phyloP scores from a whole-genome alignment of 352 stramenopile genomes.

The Globisporangium mamillatum region DNA sequence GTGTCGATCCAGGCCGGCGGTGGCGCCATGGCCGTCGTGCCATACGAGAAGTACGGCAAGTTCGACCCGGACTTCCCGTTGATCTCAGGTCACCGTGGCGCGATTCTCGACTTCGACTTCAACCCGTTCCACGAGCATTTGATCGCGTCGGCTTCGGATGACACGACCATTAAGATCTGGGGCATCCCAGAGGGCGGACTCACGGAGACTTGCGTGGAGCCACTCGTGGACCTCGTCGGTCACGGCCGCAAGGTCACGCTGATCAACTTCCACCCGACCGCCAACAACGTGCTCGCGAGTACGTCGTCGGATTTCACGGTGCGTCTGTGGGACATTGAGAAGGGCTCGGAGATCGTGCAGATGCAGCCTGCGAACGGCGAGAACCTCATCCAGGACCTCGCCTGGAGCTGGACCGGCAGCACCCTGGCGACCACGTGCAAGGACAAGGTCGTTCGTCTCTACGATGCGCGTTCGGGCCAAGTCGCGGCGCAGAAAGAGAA shows the following conservation, averaged over 20 bases:
- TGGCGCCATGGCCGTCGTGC: constrained; percentile 91
- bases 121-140: constrained; percentile 98
- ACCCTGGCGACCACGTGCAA: constrained; percentile 96
- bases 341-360: constrained; percentile 87
- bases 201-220: constrained; percentile 93
- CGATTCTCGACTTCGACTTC: constrained; percentile 99
- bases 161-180: constrained; percentile 98
- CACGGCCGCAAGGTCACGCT: constrained; percentile 97
- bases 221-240: constrained; percentile 94
- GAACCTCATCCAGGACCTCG: constrained; percentile 96
- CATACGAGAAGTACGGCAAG: constrained; percentile 93
- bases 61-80: constrained; percentile 93
- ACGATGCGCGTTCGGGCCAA: constrained; percentile 92
- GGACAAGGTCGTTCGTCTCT: constrained; percentile 97
- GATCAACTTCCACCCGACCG: constrained; percentile 97
- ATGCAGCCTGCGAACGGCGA: constrained; percentile 75
- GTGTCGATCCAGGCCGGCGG: constrained; percentile 91
- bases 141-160: constrained; percentile 95
- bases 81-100: constrained; percentile 94
- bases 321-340: constrained; percentile 99
- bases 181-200: constrained; percentile 94
- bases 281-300: constrained; percentile 96
- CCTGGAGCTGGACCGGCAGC: constrained; percentile 97
- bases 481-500: constrained; percentile 77
- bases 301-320: constrained; percentile 95